Evolutionary conservation across 2,329 filamentous ascomycete genomes (phyloP).

Genomic region (Penicillium occitanis): DNA sequence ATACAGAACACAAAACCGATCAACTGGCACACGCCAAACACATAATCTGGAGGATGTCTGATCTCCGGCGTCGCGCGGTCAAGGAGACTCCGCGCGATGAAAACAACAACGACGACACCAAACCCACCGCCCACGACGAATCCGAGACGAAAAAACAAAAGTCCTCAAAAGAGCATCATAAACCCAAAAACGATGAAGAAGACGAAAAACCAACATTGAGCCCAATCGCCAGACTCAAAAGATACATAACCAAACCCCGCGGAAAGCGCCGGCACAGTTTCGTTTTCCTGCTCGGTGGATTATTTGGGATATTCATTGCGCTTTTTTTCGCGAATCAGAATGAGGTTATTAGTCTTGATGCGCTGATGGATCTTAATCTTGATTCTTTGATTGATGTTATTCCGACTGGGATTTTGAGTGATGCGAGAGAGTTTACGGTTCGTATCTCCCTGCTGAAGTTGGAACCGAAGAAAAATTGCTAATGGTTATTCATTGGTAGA

Average conservation of each 20-base stretch:
- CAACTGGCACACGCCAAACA: background rate
- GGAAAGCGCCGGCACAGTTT: slow-evolving; percentile 75
- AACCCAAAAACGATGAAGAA: background rate
- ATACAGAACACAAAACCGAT: background rate
- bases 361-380: slow-evolving; percentile 69
- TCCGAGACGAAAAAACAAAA: slow-evolving; percentile 17
- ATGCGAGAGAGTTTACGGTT: slow-evolving; percentile 82
- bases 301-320: slow-evolving; percentile 87
- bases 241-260: slow-evolving; percentile 31
- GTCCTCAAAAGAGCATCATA: background rate
- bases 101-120: slow-evolving; percentile 22
- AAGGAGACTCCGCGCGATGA: slow-evolving; percentile 31
- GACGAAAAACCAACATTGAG: slow-evolving; percentile 30
- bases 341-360: slow-evolving; percentile 82
- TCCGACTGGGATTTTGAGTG: slow-evolving; percentile 78
- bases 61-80: slow-evolving; percentile 45
- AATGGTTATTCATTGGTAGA: slow-evolving; percentile 43
- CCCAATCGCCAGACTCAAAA: slow-evolving; percentile 31
- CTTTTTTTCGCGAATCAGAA: slow-evolving; percentile 87
- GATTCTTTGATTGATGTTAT: slow-evolving; percentile 84
- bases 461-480: background rate
- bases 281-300: slow-evolving; percentile 80
- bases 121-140: background rate
- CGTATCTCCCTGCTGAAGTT: slow-evolving; percentile 34
- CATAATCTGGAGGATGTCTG: slow-evolving; percentile 30